Conservation (phyloP, 192 early-diverging fungal genomes). For the Linnemannia zychae region DNA sequence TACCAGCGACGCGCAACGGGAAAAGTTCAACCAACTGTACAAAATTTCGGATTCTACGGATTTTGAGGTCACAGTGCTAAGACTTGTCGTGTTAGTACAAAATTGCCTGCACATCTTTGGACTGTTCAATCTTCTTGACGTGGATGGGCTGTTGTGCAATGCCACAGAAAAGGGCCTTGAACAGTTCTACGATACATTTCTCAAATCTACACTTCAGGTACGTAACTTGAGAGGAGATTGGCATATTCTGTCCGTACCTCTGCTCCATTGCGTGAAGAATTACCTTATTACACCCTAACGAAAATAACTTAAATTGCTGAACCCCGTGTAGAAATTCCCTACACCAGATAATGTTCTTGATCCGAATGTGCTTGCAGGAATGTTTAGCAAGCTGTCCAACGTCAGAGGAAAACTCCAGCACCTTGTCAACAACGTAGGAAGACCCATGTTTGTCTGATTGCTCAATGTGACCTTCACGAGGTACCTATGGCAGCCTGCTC, state of each 20-base stretch:
- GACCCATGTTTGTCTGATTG: neutral
- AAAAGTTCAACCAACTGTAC: slow-evolving; percentile 66
- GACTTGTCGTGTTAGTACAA: slow-evolving; percentile 60
- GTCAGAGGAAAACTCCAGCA: slow-evolving; percentile 62
- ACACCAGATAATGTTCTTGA: slow-evolving; percentile 60
- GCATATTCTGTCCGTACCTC: neutral
- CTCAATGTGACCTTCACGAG: neutral
- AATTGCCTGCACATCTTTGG: slow-evolving; percentile 59
- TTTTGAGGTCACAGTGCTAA: slow-evolving; percentile 65
- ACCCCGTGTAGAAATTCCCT: slow-evolving; percentile 16
- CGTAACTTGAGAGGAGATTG: neutral
- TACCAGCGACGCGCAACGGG: slow-evolving; percentile 61
- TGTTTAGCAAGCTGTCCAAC: slow-evolving; percentile 62
- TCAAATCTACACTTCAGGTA: slow-evolving; percentile 53
- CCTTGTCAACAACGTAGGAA: slow-evolving; percentile 60
- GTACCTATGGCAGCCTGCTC: neutral
- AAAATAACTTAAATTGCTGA: neutral
- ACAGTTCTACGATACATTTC: slow-evolving; percentile 56
- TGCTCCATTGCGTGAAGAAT: neutral
- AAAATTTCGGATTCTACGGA: slow-evolving; percentile 59
- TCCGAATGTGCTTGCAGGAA: slow-evolving; percentile 61
- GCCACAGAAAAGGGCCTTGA: slow-evolving; percentile 60
- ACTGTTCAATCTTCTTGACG: slow-evolving; percentile 53
- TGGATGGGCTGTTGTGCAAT: slow-evolving; percentile 66
- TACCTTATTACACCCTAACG: neutral